Base-by-base conservation (phyloP, 2,329 filamentous ascomycete species). In the Aspergillus flavus region DNA sequence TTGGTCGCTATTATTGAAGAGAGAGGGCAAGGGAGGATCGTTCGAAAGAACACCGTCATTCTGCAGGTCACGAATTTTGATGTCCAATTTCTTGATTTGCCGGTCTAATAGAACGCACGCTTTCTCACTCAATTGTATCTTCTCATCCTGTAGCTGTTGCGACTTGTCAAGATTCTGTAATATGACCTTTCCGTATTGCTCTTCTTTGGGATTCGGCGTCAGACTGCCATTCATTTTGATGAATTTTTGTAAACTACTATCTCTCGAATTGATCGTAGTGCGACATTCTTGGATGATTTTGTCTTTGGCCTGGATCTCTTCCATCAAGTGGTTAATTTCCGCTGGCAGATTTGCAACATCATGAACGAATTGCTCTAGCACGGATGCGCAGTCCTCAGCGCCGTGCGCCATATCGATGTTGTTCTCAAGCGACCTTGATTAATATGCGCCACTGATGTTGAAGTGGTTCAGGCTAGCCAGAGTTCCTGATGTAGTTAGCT, bases 301-400 rank as follows among this genome's bases (percentile, higher is more conserved):
- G 68, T 90, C 87, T 71, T 90, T 90, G 64, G 87, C 87, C 68
- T 87, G 83, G 50, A 89, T 87, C 70, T 90, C 87, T 70, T 90
- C 87, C 74, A 89, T 86, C 61, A 90, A 78, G 78, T 89, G 87
- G 11, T 83, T 85, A 55, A 90, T 86, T 71, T 90, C 87, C 2
- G 86, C 86, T 0, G 87, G 87, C 19, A 89, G 76, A 66, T 89
- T 89, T 23, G 81, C 81, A 52, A 79, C 86, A 82, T 90, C 87
- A 71, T 90, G 87, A 28, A 88, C 84, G 69, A 89, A 90, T 70
- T 88, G 85, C 72, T 90, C 87, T 53, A 90, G 76, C 19, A 89
- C 86, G 9, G 86, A 84, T 9, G 87, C 87, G 55, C 87, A 85
- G 74, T 89, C 87, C 69, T 89, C 87, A 46, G 83, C 78, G 48